phyloP scores from a whole-genome alignment of 202 grass and related monocot genomes.

The Musa balbisiana region DNA sequence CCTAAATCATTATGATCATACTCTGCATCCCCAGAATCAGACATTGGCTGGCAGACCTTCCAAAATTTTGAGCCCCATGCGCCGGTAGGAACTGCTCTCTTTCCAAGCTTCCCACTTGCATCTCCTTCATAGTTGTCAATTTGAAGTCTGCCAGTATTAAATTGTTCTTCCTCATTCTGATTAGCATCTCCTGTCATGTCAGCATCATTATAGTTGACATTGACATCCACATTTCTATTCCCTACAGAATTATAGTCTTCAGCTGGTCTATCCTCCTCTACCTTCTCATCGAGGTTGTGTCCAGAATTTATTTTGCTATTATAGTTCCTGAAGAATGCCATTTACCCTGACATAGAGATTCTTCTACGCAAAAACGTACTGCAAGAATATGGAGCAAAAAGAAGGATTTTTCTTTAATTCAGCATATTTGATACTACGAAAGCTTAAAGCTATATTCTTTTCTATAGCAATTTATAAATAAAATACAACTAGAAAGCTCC shows the following conservation, averaged over 20 bases:
- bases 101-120: conserved; percentile 34
- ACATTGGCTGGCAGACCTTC: conserved; percentile 51
- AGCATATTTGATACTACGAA: background rate
- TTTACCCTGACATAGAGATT: conserved; percentile 24
- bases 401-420: background rate
- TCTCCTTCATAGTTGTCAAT: conserved; percentile 30
- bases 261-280: conserved; percentile 33
- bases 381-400: background rate
- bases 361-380: background rate
- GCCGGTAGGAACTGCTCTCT: conserved; percentile 32
- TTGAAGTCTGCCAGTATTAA: conserved; percentile 22
- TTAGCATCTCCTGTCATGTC: conserved; percentile 61
- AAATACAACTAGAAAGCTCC: background rate
- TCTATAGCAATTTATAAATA: background rate
- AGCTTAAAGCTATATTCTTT: conserved; percentile 20
- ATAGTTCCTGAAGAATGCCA: conserved; percentile 95
- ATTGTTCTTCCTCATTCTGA: conserved; percentile 48
- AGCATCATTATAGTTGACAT: conserved; percentile 54
- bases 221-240: conserved; percentile 45
- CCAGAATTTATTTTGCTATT: conserved; percentile 53
- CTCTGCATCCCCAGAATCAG: conserved; percentile 19
- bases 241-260: conserved; percentile 33
- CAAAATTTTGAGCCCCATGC: conserved; percentile 71
- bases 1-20: conserved; percentile 26
- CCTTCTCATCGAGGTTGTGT: conserved; percentile 78